Evolutionary conservation across 148 eudicot species (phyloP).

Genomic region (Polygonum maritimum): DNA sequence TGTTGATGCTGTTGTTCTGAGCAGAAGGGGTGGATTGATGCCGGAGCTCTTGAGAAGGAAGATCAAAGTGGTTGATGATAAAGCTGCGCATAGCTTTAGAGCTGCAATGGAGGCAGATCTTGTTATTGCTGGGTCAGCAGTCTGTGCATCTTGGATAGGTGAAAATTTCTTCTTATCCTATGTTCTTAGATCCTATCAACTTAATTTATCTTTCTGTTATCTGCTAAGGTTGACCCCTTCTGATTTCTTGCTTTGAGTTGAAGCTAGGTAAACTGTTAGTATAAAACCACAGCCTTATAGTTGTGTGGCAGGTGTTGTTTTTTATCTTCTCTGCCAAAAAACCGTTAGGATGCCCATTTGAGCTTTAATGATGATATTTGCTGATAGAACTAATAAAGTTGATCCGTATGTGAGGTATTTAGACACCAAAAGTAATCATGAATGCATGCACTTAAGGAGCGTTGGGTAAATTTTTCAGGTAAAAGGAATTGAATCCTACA

Average conservation of each 20-base stretch:
- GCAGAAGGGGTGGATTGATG: constrained; percentile 84
- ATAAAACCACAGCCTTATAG: background rate
- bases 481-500: no score
- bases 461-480: no score
- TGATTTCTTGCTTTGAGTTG: background rate
- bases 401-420: no score
- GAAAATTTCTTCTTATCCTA: constrained; percentile 10
- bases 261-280: background rate
- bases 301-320: background rate
- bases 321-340: background rate
- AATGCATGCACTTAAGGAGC: no score
- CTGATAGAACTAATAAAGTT: no score
- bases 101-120: constrained; percentile 93
- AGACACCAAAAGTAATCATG: no score
- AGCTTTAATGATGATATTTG: no score
- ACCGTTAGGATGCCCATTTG: no score
- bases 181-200: background rate
- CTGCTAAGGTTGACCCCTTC: background rate
- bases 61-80: constrained; percentile 82
- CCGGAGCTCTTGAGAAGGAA: constrained; percentile 73
- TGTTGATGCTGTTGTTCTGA: constrained; percentile 74
- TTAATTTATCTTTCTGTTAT: background rate
- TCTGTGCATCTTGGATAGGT: constrained; percentile 97
- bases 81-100: constrained; percentile 68
- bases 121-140: constrained; percentile 95